phyloP scores from a whole-genome alignment of 2,329 filamentous ascomycete genomes.

The Calonectria pteridis region DNA sequence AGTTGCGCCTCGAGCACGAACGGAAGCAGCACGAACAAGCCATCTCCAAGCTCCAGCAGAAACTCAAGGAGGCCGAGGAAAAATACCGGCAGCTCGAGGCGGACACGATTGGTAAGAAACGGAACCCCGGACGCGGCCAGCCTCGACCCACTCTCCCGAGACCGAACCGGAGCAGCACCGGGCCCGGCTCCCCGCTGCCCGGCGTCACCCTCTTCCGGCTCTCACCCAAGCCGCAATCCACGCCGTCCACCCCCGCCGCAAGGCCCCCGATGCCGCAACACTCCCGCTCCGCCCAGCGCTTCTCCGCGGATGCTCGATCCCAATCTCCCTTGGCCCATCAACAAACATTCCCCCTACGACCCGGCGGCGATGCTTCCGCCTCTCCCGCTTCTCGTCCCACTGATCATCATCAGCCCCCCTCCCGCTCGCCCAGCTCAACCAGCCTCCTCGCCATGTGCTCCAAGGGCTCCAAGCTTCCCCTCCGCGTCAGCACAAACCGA shows the following conservation, averaged over 20 bases:
- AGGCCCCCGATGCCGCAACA: slow-evolving; percentile 32
- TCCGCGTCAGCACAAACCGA: slow-evolving; percentile 53
- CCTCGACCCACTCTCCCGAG: slow-evolving; percentile 34
- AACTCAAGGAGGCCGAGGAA: slow-evolving; percentile 52
- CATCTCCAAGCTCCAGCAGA: slow-evolving; percentile 48
- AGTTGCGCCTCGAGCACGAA: slow-evolving; percentile 53
- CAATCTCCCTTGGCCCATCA: slow-evolving; percentile 21
- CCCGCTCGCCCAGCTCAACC: slow-evolving; percentile 43
- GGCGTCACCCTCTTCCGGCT: slow-evolving; percentile 30
- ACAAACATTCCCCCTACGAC: slow-evolving; percentile 26
- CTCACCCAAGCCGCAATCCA: slow-evolving; percentile 40
- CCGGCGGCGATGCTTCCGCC: slow-evolving; percentile 4
- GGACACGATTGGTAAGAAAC: slow-evolving; percentile 39
- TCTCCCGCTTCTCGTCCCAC: slow-evolving; percentile 16
- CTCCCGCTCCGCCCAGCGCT: slow-evolving; percentile 36
- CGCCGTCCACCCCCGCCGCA: slow-evolving; percentile 38
- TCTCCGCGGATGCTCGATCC: slow-evolving; percentile 25
- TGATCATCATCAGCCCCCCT: slow-evolving; percentile 34
- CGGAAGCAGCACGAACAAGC: slow-evolving; percentile 50
- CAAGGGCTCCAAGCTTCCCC: slow-evolving; percentile 54
- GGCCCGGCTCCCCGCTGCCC: slow-evolving; percentile 24
- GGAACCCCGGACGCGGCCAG: slow-evolving; percentile 31
- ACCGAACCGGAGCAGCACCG: slow-evolving; percentile 31
- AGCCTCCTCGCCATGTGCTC: slow-evolving; percentile 45
- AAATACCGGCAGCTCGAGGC: slow-evolving; percentile 48